Evolutionary conservation across 2,329 filamentous ascomycete genomes (phyloP).

Genomic region (Fusarium sp.): DNA sequence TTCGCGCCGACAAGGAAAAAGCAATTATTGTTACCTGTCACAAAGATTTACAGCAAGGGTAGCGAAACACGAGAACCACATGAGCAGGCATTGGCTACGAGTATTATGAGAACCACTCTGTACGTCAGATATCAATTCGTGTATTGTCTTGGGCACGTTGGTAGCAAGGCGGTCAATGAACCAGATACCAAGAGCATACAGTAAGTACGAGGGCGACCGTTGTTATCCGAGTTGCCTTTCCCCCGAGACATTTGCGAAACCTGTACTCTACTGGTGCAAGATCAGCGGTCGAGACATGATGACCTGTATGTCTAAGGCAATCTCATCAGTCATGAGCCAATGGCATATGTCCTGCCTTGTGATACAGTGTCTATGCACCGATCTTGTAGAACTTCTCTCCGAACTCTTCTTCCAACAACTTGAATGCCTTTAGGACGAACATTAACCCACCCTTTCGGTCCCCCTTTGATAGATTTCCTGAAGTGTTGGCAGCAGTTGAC

Average conservation of each 20-base stretch:
- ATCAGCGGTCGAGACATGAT: neutral
- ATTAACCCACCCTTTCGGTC: slow-evolving; percentile 60
- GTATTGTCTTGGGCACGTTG: neutral
- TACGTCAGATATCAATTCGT: neutral
- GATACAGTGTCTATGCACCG: slow-evolving; percentile 61
- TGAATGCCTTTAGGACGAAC: slow-evolving; percentile 70
- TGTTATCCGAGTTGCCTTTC: neutral
- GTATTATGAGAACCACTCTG: neutral
- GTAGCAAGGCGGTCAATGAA: slow-evolving; percentile 1
- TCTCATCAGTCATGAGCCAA: neutral
- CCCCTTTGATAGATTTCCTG: slow-evolving; percentile 14
- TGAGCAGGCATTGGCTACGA: slow-evolving; percentile 4
- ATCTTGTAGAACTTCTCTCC: slow-evolving; percentile 71
- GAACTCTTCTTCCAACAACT: slow-evolving; percentile 67
- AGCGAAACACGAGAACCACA: slow-evolving; percentile 17
- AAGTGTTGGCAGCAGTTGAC: slow-evolving; percentile 25
- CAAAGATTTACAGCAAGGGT: slow-evolving; percentile 12
- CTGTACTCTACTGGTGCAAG: neutral
- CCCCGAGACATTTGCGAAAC: neutral
- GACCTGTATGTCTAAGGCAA: neutral
- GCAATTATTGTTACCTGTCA: slow-evolving; percentile 19
- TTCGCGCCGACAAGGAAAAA: slow-evolving; percentile 10
- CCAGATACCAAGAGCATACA: neutral
- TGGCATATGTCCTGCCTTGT: neutral
- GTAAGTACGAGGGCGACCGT: neutral